A percentile compares a stretch with the other conserved stretches of the same genome.
Conservation (phyloP, 192 early-diverging fungal species). For the Jimgerdemannia lactiflua region DNA sequence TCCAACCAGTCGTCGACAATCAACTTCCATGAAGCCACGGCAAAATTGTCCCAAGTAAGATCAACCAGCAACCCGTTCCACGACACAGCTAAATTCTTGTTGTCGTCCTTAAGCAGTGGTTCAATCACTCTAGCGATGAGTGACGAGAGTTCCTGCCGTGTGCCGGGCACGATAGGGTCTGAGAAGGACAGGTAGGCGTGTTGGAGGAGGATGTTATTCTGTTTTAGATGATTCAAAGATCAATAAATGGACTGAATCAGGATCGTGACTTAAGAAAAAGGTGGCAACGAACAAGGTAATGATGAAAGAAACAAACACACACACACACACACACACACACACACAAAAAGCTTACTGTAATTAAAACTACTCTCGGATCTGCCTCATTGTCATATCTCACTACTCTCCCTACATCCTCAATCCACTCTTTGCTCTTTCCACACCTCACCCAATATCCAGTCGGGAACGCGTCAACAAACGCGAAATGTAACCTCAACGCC, state of each 20-base stretch:
- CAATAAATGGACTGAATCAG: too few species aligned
- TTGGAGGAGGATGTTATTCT: background rate
- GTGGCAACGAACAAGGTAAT: too few species aligned
- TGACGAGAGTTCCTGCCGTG: background rate
- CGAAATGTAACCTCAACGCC: background rate
- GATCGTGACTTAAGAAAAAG: too few species aligned
- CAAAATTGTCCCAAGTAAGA: background rate
- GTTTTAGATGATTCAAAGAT: background rate
- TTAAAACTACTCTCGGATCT: background rate
- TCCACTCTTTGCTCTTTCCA: background rate
- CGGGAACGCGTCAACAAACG: background rate
- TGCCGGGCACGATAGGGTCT: background rate
- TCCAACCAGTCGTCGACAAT: constrained; percentile 51
- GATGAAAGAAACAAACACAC: too few species aligned
- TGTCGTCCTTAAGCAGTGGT: background rate
- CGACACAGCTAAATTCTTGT: background rate
- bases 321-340: too few species aligned
- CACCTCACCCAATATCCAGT: background rate
- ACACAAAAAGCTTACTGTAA: background rate
- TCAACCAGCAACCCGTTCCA: background rate
- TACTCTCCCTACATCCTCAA: background rate
- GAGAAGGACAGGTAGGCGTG: background rate
- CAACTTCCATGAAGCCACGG: constrained; percentile 47
- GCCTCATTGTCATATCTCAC: background rate
- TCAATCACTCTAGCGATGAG: background rate